Evolutionary conservation across 768 basidiomycete genomes (phyloP).

Genomic region (Lanmaoa pseudosensibilis): DNA sequence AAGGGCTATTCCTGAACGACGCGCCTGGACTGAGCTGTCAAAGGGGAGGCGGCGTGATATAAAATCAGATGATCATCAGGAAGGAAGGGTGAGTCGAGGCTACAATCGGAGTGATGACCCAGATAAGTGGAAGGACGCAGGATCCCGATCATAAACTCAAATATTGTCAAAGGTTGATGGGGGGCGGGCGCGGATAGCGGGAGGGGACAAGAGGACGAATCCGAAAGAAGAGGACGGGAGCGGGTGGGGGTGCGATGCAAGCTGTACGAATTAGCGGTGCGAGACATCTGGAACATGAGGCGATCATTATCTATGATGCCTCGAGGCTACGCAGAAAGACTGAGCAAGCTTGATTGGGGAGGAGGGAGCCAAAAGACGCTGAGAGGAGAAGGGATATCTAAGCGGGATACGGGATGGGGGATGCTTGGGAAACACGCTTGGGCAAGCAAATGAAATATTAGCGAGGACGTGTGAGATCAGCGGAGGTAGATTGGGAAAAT

Average conservation of each 20-base stretch:
- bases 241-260: neutral
- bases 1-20: slow-evolving; percentile 6
- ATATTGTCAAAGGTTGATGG: neutral
- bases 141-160: neutral
- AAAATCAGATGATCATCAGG: neutral
- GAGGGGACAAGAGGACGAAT: neutral
- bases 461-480: slow-evolving; percentile 2
- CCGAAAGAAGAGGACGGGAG: slow-evolving; percentile 5
- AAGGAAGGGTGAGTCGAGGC: neutral
- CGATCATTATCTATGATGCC: slow-evolving; percentile 30
- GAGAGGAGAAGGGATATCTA: neutral
- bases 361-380: neutral
- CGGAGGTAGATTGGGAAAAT: slow-evolving; percentile 1
- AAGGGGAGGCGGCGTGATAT: neutral
- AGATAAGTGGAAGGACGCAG: neutral
- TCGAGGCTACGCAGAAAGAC: slow-evolving; percentile 20
- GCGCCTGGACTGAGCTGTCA: neutral
- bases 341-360: slow-evolving; percentile 19
- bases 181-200: neutral
- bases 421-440: slow-evolving; percentile 6
- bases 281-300: slow-evolving; percentile 15
- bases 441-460: neutral
- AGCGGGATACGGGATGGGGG: slow-evolving; percentile 3
- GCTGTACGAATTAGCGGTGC: slow-evolving; percentile 7
- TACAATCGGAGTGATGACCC: neutral